Base-by-base conservation (phyloP, 2,329 filamentous ascomycete species). In the Colletotrichum cuscutae region DNA sequence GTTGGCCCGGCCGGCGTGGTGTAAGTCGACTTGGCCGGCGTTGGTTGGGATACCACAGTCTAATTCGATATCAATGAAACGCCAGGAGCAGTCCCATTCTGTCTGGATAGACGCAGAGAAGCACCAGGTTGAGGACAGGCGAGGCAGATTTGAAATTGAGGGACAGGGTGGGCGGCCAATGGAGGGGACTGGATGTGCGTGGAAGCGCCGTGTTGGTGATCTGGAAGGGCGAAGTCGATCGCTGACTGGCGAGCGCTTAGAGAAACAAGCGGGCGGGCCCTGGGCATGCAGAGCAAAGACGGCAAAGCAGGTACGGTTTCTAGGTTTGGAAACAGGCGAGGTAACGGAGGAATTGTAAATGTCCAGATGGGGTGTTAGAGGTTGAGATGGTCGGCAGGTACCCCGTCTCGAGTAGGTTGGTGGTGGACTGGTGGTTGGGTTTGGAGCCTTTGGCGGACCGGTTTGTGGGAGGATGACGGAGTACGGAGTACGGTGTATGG, bases 211-310 rank as follows among this genome's bases (percentile, higher is more conserved):
- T 79, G 77, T 75, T 77, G 76, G 73, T 69, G 64, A 74, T 76
- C 53, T 35, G 72, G 64, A 66, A 65, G 71, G 22, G 63, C 57
- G 60, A 66, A 60, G 72, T 74, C 75, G 66, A 67, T 52, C 22
- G 61, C 32, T 78, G 72, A 78, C 75, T 80, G 79, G 78, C 73
- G 77, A 76, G 80, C 80, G 80, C 79, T 81, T 81, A 80, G 74
- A 59, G 65, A 75, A 74, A 75, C 74, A 74, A 74, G 57, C 68
- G 71, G 68, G 57, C 46, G 54, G 49, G 60, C 9, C 60, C 46
- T 66, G 35, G 32, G 28, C 28, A 60, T 54, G 71, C 57, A 66
- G 57, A 46, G 19, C 24, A 13, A 62, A 46, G 67, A 75, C 56
- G 71, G 73, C 37, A 56, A 71, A 52, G 63, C 60, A 66, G 67